Conservation (phyloP, 2,329 filamentous ascomycete species). For the Botrytis medusae region DNA sequence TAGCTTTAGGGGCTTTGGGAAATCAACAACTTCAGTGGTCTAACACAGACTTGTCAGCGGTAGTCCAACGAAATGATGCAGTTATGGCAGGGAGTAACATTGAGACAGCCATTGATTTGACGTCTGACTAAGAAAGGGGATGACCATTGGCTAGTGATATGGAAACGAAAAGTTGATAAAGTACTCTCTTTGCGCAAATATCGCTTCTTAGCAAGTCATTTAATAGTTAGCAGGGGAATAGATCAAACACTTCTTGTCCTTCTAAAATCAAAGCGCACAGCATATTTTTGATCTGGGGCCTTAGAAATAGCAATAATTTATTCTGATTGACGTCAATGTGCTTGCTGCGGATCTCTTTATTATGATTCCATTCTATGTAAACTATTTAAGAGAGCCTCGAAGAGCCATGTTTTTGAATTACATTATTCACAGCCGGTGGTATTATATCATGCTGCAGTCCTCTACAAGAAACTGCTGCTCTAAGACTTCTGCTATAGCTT, state of each 20-base stretch:
- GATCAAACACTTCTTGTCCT: not conserved
- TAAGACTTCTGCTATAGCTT: not conserved
- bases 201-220: not conserved
- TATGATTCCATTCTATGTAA: not conserved
- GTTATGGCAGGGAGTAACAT: not conserved
- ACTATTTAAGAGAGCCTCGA: rapidly evolving
- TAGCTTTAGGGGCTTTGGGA: not conserved
- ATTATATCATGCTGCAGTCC: not conserved
- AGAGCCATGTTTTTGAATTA: not conserved
- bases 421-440: not conserved
- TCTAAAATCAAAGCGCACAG: not conserved
- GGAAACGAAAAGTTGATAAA: not conserved
- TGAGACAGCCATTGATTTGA: not conserved
- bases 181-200: not conserved
- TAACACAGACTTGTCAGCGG: not conserved
- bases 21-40: not conserved
- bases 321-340: not conserved
- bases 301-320: not conserved
- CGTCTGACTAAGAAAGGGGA: not conserved
- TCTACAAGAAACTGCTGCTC: not conserved
- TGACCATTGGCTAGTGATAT: not conserved
- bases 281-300: not conserved
- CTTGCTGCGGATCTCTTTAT: not conserved
- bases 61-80: not conserved
- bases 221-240: not conserved